These are phyloP conservation scores for Theileria orientalis DNA, from an alignment of 169 alveolate genomes.

Conservation along the genomic window DNA sequence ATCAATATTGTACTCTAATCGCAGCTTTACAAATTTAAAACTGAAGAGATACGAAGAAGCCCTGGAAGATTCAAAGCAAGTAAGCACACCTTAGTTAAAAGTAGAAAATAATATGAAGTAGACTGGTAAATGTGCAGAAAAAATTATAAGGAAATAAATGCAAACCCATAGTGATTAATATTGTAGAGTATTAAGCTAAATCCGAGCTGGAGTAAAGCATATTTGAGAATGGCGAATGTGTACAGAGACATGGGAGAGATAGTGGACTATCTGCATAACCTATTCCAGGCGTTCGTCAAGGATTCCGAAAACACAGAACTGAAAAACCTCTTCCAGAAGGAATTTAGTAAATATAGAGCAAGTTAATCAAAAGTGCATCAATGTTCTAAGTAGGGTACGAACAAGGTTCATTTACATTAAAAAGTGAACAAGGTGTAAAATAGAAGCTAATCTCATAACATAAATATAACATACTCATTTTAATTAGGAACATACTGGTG, in stretches of 20 bases:
- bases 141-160: too few species aligned
- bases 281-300: conserved; percentile 54
- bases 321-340: conserved; percentile 42
- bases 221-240: conserved; percentile 49
- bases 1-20: conserved; percentile 46
- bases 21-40: conserved; percentile 48
- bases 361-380: conserved; percentile 9
- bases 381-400: too few species aligned
- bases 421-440: too few species aligned
- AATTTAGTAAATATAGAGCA: conserved; percentile 16
- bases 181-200: conserved; percentile 35
- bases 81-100: neutral
- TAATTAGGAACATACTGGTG: too few species aligned
- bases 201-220: conserved; percentile 61
- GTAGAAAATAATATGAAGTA: neutral
- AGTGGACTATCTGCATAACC: conserved; percentile 50
- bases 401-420: too few species aligned
- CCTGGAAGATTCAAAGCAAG: conserved; percentile 42
- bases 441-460: too few species aligned
- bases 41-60: conserved; percentile 20
- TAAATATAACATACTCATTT: too few species aligned
- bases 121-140: neutral
- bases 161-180: too few species aligned
- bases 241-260: conserved; percentile 27
- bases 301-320: conserved; percentile 42